Percentiles rank a stretch among this genome's conserved stretches.
Conservation (phyloP, 2,329 filamentous ascomycete species). For the Sporothrix brasiliensis region DNA sequence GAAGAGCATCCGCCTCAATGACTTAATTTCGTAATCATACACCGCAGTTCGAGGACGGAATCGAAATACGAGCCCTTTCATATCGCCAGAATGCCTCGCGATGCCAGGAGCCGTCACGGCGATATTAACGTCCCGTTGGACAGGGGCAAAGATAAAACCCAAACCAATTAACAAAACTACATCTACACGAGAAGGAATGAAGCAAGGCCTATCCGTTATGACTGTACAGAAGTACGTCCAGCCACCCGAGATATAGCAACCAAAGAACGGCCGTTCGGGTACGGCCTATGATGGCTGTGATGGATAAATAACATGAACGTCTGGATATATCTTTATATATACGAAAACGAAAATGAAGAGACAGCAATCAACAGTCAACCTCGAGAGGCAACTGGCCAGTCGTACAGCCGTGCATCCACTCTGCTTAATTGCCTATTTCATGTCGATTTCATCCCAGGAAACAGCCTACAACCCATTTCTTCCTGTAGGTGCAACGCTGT, state of each 20-base stretch:
- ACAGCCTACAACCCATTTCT: background rate
- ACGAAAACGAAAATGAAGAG: background rate
- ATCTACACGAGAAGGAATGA: background rate
- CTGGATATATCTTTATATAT: background rate
- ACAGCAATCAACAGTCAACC: background rate
- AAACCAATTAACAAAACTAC: background rate
- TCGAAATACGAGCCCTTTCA: background rate
- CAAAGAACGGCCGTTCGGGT: constrained; percentile 11
- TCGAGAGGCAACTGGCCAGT: constrained; percentile 21
- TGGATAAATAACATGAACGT: constrained; percentile 11
- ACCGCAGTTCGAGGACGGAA: no score
- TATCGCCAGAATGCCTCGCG: constrained; percentile 4
- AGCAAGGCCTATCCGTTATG: background rate
- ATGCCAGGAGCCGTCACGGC: constrained; percentile 4
- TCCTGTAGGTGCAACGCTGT: background rate
- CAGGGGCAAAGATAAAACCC: background rate
- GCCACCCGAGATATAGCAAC: background rate
- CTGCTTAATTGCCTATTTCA: constrained; percentile 19
- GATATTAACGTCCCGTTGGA: constrained; percentile 3
- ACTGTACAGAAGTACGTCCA: background rate
- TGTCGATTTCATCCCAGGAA: constrained; percentile 1
- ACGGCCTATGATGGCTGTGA: constrained; percentile 10
- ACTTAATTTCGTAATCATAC: background rate
- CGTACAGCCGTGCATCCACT: background rate
- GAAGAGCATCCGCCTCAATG: background rate